Conservation (phyloP, 148 eudicot genomes). For the Cornus florida region DNA sequence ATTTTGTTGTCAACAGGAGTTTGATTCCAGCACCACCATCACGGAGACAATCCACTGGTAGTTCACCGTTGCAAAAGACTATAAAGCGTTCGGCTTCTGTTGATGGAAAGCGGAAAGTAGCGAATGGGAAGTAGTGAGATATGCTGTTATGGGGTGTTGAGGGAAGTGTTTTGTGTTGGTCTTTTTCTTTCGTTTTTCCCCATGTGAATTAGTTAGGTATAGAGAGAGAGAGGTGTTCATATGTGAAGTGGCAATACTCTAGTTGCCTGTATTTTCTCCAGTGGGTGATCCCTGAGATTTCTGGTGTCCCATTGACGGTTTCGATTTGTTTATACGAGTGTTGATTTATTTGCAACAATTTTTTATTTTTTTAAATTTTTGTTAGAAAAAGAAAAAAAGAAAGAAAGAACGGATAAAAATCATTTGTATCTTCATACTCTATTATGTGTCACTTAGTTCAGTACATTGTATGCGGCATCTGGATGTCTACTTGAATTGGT, state of each 20-base stretch:
- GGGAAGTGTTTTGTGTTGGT: constrained; percentile 10
- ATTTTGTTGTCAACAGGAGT: constrained; percentile 39
- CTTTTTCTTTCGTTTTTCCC: background rate
- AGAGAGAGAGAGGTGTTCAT: constrained; percentile 5
- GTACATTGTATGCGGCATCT: background rate
- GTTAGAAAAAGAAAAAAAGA: background rate
- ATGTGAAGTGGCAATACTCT: constrained; percentile 16
- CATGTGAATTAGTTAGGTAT: constrained; percentile 16
- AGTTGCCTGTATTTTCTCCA: constrained; percentile 11
- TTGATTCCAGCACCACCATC: constrained; percentile 64
- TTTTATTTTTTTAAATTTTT: background rate
- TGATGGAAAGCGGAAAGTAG: constrained; percentile 50
- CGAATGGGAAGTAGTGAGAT: constrained; percentile 40
- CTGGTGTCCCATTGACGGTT: constrained; percentile 13
- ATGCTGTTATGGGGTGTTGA: background rate
- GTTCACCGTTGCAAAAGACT: constrained; percentile 39
- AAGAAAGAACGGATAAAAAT: background rate
- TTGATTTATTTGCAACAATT: background rate
- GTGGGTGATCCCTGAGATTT: constrained; percentile 16
- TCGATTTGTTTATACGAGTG: background rate
- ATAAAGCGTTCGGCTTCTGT: constrained; percentile 30
- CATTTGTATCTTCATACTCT: background rate
- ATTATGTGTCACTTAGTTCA: no score
- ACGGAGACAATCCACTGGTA: constrained; percentile 47
- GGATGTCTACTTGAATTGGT: background rate